Base-by-base conservation (phyloP, 1,139 yeast genomes). In the Yamadazyma spencermartinsiae region DNA sequence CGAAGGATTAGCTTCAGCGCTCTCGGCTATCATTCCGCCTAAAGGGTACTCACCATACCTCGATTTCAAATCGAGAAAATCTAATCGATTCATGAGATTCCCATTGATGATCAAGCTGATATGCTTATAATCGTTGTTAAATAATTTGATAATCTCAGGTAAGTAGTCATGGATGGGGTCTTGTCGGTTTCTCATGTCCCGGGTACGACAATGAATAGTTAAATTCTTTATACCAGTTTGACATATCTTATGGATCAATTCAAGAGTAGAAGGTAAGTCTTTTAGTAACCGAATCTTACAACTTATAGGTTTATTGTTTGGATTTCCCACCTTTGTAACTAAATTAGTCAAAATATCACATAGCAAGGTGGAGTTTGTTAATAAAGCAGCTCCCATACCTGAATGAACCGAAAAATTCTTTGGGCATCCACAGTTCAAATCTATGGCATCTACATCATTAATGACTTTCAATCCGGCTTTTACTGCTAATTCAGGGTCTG, bases 361-460 rank as follows among this genome's bases (percentile, higher is more conserved):
- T 23, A 92, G 68, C 34, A 76, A 63, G 34, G 86, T 96, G 0
- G 98, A 97, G 0, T 90, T 87, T 33, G 76, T 68, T 42, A 92
- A 68, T 34, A 92, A 68, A 0, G 96, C 97, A 3, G 98, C 96
- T 4, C 98, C 98, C 98, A 92, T 92, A 1, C 98, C 98, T 0
- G 94, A 75, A 59, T 89, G 97, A 3, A 88, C 74, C 1, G 89
- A 82, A 52, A 86, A 87, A 44, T 84, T 90, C 56, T 88, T 89
- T 2, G 98, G 98, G 63, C 98, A 92, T 4, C 98, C 98, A 30
- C 96, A 88, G 59, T 92, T 92, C 44, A 92, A 76, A 58, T 92
- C 98, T 11, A 92, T 85, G 7, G 95, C 98, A 45, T 82, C 89
- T 1, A 92, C 98, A 59, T 92, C 98, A 2, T 71, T 55, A 12